phyloP scores from a whole-genome alignment of 2,329 filamentous ascomycete genomes.

The Penicillium sumatraense region DNA sequence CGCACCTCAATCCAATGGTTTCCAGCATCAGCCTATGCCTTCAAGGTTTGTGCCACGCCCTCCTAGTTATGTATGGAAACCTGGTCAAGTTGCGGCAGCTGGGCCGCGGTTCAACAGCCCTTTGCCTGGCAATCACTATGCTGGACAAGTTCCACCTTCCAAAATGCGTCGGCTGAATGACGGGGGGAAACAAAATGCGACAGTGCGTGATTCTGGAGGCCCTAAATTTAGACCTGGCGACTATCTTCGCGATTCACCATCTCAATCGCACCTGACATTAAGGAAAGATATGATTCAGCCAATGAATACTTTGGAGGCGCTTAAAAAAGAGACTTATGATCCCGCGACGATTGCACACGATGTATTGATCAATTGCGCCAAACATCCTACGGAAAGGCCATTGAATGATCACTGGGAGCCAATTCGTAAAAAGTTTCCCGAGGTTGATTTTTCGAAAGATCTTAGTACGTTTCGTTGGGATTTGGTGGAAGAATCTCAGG shows the following conservation, averaged over 20 bases:
- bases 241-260: slow-evolving; percentile 14
- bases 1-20: not conserved
- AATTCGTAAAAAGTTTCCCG: slow-evolving; percentile 47
- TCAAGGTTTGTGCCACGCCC: not conserved
- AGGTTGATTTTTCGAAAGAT: slow-evolving; percentile 54
- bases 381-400: slow-evolving; percentile 62
- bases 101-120: not conserved
- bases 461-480: slow-evolving; percentile 66
- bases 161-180: not conserved
- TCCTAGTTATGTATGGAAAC: not conserved
- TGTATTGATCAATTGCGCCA: slow-evolving; percentile 64
- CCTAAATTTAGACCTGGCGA: not conserved
- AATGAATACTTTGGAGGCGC: slow-evolving; percentile 44
- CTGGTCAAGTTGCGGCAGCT: not conserved
- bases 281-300: slow-evolving; percentile 48
- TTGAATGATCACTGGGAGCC: slow-evolving; percentile 64
- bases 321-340: slow-evolving; percentile 59
- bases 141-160: not conserved
- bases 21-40: not conserved
- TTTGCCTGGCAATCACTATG: not conserved
- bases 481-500: slow-evolving; percentile 53
- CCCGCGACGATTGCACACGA: slow-evolving; percentile 66
- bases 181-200: not conserved
- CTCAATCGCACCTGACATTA: slow-evolving; percentile 30
- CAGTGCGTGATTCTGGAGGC: not conserved